phyloP scores from a whole-genome alignment of 768 basidiomycete genomes.

The Leccinum obscurum region DNA sequence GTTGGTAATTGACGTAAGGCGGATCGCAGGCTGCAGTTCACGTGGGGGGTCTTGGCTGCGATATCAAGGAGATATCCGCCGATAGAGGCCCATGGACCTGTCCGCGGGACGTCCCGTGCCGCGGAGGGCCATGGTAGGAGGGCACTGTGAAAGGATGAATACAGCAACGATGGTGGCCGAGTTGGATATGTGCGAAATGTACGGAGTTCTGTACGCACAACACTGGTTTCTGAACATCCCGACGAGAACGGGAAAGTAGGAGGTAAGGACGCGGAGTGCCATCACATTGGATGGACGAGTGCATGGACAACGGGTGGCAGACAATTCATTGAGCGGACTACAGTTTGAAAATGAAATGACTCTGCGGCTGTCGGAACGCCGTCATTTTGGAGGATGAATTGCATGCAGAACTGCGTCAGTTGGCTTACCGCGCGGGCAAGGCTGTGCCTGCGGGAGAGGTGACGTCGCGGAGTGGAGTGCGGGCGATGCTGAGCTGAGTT shows the following conservation, averaged over 20 bases:
- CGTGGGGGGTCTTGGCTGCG: constrained; percentile 18
- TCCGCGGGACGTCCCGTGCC: not conserved
- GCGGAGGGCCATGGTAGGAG: constrained; percentile 1
- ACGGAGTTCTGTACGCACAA: constrained; percentile 6
- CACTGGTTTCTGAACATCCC: constrained; percentile 10
- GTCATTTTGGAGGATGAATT: constrained; percentile 25
- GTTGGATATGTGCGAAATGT: not conserved
- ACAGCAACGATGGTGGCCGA: constrained; percentile 1
- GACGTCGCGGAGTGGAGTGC: constrained; percentile 12
- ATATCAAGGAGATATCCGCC: constrained; percentile 28
- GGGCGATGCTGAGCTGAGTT: constrained; percentile 2
- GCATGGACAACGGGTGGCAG: constrained; percentile 33
- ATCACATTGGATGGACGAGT: constrained; percentile 15
- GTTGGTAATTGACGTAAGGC: constrained; percentile 30
- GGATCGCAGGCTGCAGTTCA: constrained; percentile 22
- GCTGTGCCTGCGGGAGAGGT: constrained; percentile 11
- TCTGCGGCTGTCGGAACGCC: constrained; percentile 25
- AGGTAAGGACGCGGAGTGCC: constrained; percentile 7
- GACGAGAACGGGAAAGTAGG: constrained; percentile 22
- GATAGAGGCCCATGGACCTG: constrained; percentile 30
- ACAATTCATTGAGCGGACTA: constrained; percentile 28
- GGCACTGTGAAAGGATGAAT: not conserved
- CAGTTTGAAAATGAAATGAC: constrained; percentile 29
- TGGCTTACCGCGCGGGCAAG: constrained; percentile 4
- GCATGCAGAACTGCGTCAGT: constrained; percentile 20